Percentiles rank a stretch among this genome's conserved stretches.
Evolutionary conservation across 768 basidiomycete species (phyloP).

Genomic region (Tubosaeta sp.): DNA sequence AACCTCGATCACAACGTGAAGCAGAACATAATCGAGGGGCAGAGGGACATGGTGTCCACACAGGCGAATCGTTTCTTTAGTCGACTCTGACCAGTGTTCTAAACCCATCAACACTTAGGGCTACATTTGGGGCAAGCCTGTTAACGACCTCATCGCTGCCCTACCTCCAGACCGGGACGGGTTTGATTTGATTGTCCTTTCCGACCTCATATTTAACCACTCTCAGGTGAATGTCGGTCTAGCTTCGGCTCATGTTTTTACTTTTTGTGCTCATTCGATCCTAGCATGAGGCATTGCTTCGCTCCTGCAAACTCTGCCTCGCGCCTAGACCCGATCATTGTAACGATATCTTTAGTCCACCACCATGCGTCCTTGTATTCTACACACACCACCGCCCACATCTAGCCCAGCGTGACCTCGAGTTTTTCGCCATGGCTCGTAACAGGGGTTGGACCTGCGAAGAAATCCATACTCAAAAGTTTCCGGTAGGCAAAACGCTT

Average conservation of each 20-base stretch:
- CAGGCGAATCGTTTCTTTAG: slow-evolving; percentile 30
- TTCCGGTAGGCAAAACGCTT: slow-evolving; percentile 44
- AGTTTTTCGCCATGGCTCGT: slow-evolving; percentile 68
- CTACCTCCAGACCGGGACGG: slow-evolving; percentile 23
- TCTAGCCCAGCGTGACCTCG: slow-evolving; percentile 75
- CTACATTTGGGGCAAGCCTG: slow-evolving; percentile 75
- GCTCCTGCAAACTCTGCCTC: slow-evolving; percentile 56
- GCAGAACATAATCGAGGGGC: slow-evolving; percentile 42
- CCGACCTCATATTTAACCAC: slow-evolving; percentile 93
- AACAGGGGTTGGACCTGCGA: slow-evolving; percentile 68
- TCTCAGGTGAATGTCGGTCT: slow-evolving; percentile 56
- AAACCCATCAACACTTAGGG: slow-evolving; percentile 40
- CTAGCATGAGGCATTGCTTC: slow-evolving; percentile 78
- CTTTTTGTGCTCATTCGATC: not conserved
- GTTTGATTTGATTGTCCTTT: slow-evolving; percentile 83
- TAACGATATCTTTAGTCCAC: slow-evolving; percentile 4
- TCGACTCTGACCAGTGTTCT: slow-evolving; percentile 24
- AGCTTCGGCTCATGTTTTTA: not conserved
- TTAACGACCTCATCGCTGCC: slow-evolving; percentile 30
- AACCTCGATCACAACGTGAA: slow-evolving; percentile 72
- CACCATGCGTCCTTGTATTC: slow-evolving; percentile 67
- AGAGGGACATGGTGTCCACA: slow-evolving; percentile 22
- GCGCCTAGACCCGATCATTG: slow-evolving; percentile 18
- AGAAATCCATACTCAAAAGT: slow-evolving; percentile 59
- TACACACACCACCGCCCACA: slow-evolving; percentile 88